Evolutionary conservation across 2,329 filamentous ascomycete genomes (phyloP).

Genomic region (Aspergillus sojae): DNA sequence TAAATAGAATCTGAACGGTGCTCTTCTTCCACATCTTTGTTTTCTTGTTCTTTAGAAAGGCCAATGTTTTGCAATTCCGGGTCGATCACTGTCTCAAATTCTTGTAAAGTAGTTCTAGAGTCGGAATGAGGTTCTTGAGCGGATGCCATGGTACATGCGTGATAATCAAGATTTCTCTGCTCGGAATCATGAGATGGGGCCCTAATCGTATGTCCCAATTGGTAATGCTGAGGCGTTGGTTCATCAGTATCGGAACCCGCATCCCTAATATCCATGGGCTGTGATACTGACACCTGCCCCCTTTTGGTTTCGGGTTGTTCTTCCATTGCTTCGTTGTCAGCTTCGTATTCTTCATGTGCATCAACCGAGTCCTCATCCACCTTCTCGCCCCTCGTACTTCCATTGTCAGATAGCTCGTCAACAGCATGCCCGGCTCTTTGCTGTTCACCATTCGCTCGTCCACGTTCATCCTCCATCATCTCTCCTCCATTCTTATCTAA

Average conservation of each 20-base stretch:
- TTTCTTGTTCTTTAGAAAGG: neutral
- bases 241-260: neutral
- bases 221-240: neutral
- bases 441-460: neutral
- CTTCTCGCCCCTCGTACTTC: neutral
- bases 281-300: neutral
- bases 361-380: neutral
- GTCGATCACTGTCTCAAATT: neutral
- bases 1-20: neutral
- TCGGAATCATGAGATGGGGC: neutral
- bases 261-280: neutral
- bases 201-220: neutral
- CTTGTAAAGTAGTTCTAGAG: neutral
- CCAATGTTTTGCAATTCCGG: slow-evolving; percentile 4
- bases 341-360: neutral
- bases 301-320: neutral
- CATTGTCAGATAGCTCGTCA: neutral
- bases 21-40: neutral
- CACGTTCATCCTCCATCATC: neutral
- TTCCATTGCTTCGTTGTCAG: neutral
- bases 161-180: neutral
- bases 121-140: neutral
- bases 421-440: slow-evolving; percentile 4
- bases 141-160: neutral
- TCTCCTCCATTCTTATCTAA: neutral